phyloP scores from a whole-genome alignment of 2,329 filamentous ascomycete genomes.

The Verticillium zaregamsianum region DNA sequence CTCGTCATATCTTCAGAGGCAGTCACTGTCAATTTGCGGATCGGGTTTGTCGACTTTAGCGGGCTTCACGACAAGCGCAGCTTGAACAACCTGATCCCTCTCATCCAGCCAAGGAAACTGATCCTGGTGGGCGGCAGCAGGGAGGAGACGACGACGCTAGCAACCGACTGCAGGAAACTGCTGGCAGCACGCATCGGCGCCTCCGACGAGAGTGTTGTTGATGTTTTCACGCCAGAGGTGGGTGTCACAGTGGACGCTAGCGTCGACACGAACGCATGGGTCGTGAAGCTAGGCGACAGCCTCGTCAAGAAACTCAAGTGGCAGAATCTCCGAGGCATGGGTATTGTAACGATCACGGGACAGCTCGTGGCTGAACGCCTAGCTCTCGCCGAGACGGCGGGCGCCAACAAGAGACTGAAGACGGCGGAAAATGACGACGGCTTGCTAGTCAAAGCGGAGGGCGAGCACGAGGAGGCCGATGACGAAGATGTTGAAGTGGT shows the following conservation, averaged over 20 bases:
- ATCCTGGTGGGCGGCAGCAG: slow-evolving; percentile 82
- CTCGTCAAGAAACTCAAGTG: slow-evolving; percentile 86
- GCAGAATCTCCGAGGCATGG: slow-evolving; percentile 87
- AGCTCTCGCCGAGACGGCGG: slow-evolving; percentile 38
- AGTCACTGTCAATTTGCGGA: slow-evolving; percentile 66
- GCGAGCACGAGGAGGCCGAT: slow-evolving; percentile 13
- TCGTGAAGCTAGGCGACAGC: slow-evolving; percentile 80
- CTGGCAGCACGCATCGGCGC: slow-evolving; percentile 42
- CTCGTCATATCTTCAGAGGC: slow-evolving; percentile 60
- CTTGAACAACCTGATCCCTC: slow-evolving; percentile 87
- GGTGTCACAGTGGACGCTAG: slow-evolving; percentile 79
- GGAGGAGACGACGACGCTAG: slow-evolving; percentile 74
- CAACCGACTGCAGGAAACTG: slow-evolving; percentile 73
- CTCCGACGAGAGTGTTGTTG: slow-evolving; percentile 46
- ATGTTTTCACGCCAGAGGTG: slow-evolving; percentile 79
- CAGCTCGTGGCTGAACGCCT: slow-evolving; percentile 41
- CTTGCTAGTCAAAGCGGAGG: slow-evolving; percentile 5
- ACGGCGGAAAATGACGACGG: slow-evolving; percentile 25
- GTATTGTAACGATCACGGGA: slow-evolving; percentile 90
- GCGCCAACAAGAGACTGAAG: slow-evolving; percentile 45
- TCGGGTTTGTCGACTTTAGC: slow-evolving; percentile 87
- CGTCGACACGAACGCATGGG: slow-evolving; percentile 97
- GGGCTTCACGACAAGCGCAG: slow-evolving; percentile 92
- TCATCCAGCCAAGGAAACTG: slow-evolving; percentile 90
- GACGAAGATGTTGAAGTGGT: slow-evolving; percentile 20